A percentile compares a stretch with the other conserved stretches of the same genome.
These are phyloP conservation scores for Penicillium cosmopolitanum DNA, from an alignment of 495 filamentous ascomycete species.

Conservation along the genomic window DNA sequence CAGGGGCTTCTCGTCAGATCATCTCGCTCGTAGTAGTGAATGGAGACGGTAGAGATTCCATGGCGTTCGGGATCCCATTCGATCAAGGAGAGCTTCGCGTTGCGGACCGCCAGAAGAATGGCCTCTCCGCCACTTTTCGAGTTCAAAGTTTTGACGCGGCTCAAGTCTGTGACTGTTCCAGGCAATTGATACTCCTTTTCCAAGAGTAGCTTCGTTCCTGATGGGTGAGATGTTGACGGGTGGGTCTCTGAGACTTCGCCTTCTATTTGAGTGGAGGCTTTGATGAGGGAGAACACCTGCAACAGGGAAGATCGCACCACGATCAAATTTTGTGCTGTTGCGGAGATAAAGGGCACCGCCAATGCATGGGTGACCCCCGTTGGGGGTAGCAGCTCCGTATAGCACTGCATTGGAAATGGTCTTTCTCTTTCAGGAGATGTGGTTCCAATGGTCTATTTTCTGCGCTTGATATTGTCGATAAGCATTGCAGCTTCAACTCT, in stretches of 20 bases:
- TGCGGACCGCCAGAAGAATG: slow-evolving; percentile 80
- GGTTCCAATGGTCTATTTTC: slow-evolving; percentile 23
- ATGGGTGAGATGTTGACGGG: slow-evolving; percentile 24
- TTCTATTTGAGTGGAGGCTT: slow-evolving; percentile 36
- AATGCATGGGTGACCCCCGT: slow-evolving; percentile 91
- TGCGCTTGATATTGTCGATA: slow-evolving; percentile 15
- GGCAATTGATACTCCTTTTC: slow-evolving; percentile 80
- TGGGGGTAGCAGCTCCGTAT: slow-evolving; percentile 89
- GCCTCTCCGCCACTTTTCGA: slow-evolving; percentile 81
- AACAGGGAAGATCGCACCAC: slow-evolving; percentile 89
- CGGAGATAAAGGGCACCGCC: slow-evolving; percentile 72
- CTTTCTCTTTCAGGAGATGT: slow-evolving; percentile 5
- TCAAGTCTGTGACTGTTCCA: slow-evolving; percentile 82
- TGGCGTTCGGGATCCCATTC: slow-evolving; percentile 89
- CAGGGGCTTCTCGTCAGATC: slow-evolving; percentile 77
- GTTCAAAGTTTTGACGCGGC: slow-evolving; percentile 67
- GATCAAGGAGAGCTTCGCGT: slow-evolving; percentile 90
- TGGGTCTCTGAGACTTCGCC: slow-evolving; percentile 56
- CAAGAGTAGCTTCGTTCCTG: slow-evolving; percentile 77
- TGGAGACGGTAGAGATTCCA: slow-evolving; percentile 81
- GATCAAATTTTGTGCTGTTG: slow-evolving; percentile 79
- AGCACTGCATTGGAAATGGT: slow-evolving; percentile 65
- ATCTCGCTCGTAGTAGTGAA: slow-evolving; percentile 97
- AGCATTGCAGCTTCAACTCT: slow-evolving; percentile 7
- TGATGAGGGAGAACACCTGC: slow-evolving; percentile 71